These are phyloP conservation scores for Suillus sp. DNA, from an alignment of 768 basidiomycete genomes.

Conservation along the genomic window DNA sequence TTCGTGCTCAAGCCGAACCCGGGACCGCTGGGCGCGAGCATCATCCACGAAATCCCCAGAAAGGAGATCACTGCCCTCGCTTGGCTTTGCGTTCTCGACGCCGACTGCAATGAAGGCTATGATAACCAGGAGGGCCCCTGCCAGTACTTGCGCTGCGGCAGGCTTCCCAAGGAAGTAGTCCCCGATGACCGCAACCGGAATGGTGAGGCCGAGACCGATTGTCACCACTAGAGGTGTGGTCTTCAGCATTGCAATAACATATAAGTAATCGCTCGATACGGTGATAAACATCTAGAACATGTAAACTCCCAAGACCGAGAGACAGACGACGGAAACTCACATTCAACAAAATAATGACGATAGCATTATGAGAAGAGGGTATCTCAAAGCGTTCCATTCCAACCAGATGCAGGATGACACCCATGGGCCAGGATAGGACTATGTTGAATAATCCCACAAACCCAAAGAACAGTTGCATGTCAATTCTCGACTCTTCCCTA, in stretches of 20 bases:
- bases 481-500: slow-evolving; percentile 75
- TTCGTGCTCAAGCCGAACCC: slow-evolving; percentile 14
- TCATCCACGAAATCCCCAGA: slow-evolving; percentile 13
- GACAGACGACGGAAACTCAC: slow-evolving; percentile 39
- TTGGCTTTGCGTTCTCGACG: slow-evolving; percentile 48
- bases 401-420: slow-evolving; percentile 70
- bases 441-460: slow-evolving; percentile 91
- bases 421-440: slow-evolving; percentile 73
- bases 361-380: slow-evolving; percentile 53
- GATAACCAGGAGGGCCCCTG: slow-evolving; percentile 79
- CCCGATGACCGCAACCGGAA: slow-evolving; percentile 87
- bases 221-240: slow-evolving; percentile 95
- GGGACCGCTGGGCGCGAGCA: slow-evolving; percentile 7
- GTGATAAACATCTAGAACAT: slow-evolving; percentile 76
- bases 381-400: slow-evolving; percentile 75
- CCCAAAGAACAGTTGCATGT: slow-evolving; percentile 95
- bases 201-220: slow-evolving; percentile 89
- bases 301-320: slow-evolving; percentile 1
- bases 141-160: slow-evolving; percentile 57
- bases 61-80: slow-evolving; percentile 29
- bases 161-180: slow-evolving; percentile 68
- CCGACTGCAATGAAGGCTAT: slow-evolving; percentile 78
- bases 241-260: slow-evolving; percentile 92
- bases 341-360: slow-evolving; percentile 56
- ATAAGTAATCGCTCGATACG: slow-evolving; percentile 80